Percentiles rank a stretch among this genome's conserved stretches.
Evolutionary conservation across 768 basidiomycete species (phyloP).

Genomic region (Auricularia cornea): DNA sequence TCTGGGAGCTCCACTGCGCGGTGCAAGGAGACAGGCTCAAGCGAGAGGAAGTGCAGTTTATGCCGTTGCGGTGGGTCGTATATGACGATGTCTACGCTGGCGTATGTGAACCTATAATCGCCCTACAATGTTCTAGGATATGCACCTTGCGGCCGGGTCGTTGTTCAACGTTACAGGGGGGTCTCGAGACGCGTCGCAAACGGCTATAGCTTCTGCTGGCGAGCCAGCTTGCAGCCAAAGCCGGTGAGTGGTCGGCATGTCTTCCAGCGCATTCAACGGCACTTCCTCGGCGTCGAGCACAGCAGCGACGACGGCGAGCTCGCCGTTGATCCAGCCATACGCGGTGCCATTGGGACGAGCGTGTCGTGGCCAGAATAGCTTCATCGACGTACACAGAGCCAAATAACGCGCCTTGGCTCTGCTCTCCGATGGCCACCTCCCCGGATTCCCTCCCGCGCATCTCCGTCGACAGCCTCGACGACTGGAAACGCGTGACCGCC

Average conservation of each 20-base stretch:
- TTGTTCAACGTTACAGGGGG: background rate
- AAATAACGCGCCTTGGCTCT: background rate
- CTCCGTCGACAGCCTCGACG: slow-evolving; percentile 54
- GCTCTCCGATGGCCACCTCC: background rate
- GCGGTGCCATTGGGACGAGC: background rate
- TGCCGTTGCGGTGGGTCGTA: background rate
- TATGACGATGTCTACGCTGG: background rate
- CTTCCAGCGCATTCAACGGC: background rate
- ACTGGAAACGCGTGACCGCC: slow-evolving; percentile 55
- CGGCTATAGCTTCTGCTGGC: background rate
- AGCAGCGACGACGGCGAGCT: background rate
- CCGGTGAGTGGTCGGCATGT: background rate
- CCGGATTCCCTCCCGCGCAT: slow-evolving; percentile 41
- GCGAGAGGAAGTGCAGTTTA: background rate
- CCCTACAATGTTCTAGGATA: background rate
- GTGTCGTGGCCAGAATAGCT: background rate
- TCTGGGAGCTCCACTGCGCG: background rate
- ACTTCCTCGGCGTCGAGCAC: background rate
- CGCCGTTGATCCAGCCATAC: background rate
- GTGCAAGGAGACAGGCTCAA: background rate
- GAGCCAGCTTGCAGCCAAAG: background rate
- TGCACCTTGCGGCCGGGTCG: background rate
- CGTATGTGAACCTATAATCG: background rate
- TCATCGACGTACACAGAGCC: background rate
- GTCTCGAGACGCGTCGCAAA: background rate